Evolutionary conservation across 179 eudicot species (phyloP).

Genomic region (Beta corolliflora): DNA sequence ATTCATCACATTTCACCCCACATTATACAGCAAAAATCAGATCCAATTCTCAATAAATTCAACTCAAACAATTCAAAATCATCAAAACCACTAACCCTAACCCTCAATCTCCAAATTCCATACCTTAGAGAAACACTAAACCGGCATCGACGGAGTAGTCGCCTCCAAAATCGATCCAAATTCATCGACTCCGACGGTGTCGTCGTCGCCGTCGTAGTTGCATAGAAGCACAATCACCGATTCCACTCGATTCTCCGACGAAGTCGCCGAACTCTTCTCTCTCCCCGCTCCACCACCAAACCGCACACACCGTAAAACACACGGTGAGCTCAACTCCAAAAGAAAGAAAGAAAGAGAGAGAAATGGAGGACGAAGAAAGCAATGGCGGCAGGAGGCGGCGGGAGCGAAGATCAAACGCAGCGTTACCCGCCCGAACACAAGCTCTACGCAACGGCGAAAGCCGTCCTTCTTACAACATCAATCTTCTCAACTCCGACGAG

Average conservation of each 20-base stretch:
- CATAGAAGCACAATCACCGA: slow-evolving; percentile 51
- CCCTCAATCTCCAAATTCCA: neutral
- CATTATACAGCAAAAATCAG: slow-evolving; percentile 11
- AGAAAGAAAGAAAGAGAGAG: too few relatives aligned
- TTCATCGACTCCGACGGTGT: slow-evolving; percentile 32
- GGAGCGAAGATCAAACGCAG: too few relatives aligned
- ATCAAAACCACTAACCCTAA: too few relatives aligned
- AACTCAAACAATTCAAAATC: slow-evolving; percentile 1
- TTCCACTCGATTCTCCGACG: slow-evolving; percentile 44
- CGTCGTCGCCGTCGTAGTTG: slow-evolving; percentile 28
- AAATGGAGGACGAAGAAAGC: too few relatives aligned
- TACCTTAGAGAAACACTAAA: slow-evolving; percentile 71
- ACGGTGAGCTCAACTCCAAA: too few relatives aligned
- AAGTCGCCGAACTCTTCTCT: slow-evolving; percentile 20
- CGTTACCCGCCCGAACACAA: too few relatives aligned
- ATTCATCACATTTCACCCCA: neutral
- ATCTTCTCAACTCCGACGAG: too few relatives aligned
- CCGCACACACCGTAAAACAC: too few relatives aligned
- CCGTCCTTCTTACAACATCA: too few relatives aligned
- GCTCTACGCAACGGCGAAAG: too few relatives aligned
- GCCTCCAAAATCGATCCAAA: slow-evolving; percentile 67
- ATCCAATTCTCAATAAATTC: slow-evolving; percentile 2
- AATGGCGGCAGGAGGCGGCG: too few relatives aligned
- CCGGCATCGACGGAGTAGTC: slow-evolving; percentile 67
- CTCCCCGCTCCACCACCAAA: neutral